Evolutionary conservation across 2,329 filamentous ascomycete species (phyloP).

Genomic region (Cytospora schulzeri): DNA sequence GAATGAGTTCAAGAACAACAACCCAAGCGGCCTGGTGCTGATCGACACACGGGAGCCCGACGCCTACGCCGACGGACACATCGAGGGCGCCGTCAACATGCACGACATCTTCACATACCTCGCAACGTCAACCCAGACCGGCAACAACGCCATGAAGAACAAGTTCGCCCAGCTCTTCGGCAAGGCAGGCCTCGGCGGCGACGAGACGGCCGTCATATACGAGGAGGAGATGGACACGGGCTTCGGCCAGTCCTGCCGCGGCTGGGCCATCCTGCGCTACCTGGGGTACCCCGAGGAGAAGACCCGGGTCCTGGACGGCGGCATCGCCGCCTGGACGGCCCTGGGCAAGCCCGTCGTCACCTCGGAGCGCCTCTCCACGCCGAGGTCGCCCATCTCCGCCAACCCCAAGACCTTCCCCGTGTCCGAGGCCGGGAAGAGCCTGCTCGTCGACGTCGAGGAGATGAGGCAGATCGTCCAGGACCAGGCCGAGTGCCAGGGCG

Average conservation of each 20-base stretch:
- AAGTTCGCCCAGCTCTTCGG: not conserved
- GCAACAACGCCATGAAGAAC: not conserved
- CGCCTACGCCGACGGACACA: not conserved
- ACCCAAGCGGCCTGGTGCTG: not conserved
- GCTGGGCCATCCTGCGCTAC: conserved; percentile 2
- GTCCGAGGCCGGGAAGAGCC: not conserved
- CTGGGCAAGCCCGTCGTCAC: not conserved
- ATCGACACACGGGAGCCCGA: not conserved
- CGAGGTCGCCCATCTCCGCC: not conserved
- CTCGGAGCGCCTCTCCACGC: not conserved
- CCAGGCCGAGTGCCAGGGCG: not conserved
- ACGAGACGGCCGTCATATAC: not conserved
- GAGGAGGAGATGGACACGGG: not conserved
- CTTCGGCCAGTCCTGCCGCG: not conserved
- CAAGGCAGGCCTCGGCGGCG: not conserved
- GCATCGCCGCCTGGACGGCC: not conserved
- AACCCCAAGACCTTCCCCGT: not conserved
- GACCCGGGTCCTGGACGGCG: not conserved
- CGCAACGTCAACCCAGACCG: not conserved
- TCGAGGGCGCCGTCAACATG: not conserved
- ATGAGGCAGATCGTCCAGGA: not conserved
- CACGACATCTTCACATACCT: not conserved
- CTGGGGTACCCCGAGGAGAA: not conserved
- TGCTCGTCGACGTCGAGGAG: not conserved
- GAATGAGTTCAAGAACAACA: not conserved